Base-by-base conservation (phyloP, 257 asterid species). In the Plantago elongata region DNA sequence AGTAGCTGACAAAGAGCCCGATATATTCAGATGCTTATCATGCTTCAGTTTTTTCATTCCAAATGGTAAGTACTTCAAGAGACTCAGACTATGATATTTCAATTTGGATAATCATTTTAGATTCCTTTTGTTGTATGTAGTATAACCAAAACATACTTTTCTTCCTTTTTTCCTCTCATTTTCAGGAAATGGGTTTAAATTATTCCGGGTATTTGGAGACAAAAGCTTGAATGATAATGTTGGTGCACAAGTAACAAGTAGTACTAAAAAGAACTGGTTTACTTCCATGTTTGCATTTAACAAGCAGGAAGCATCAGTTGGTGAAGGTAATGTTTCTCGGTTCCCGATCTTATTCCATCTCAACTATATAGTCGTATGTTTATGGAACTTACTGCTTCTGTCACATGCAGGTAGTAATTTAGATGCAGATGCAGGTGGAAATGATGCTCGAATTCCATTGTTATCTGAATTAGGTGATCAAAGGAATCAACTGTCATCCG, bases 31-130 rank as follows among this genome's bases (percentile, higher is more conserved):
- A 84, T 91, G 96, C 80, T 73, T 91, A 52, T 82, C 95, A 56
- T 91, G 98, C 84, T 91, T 91, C 84, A 84, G 85, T 74, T 77
- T 91, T 73, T 91, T 91, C 79, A 79, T 84, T 57, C 95, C 92
- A 54, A 65, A 78, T 59, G 90, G 98, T 90, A 71, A 62, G 66
- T 52, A 66, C n/a, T n/a, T n/a, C n/a, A n/a, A 22, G 27, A 22
- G 27, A 22, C 49, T 10, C 14, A 45, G 14, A 45, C 49, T 45
- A 45, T 45, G 3, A 1, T 9, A 45, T 45, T 13, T 10, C 49
- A 1, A 3, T 13, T 45, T 45, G 49, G 49, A 3, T 45, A 13
- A 3, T 45, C 8, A 6, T 34, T 34, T 34, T 6, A 34, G 40
- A 5, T 34, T 34, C 40, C 8, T 34, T 34, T 34, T 4, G 1